Percentiles rank a stretch among this genome's conserved stretches.
These are phyloP conservation scores for Aspergillus nomiae DNA, from an alignment of 2,329 filamentous ascomycete genomes.

Conservation along the genomic window DNA sequence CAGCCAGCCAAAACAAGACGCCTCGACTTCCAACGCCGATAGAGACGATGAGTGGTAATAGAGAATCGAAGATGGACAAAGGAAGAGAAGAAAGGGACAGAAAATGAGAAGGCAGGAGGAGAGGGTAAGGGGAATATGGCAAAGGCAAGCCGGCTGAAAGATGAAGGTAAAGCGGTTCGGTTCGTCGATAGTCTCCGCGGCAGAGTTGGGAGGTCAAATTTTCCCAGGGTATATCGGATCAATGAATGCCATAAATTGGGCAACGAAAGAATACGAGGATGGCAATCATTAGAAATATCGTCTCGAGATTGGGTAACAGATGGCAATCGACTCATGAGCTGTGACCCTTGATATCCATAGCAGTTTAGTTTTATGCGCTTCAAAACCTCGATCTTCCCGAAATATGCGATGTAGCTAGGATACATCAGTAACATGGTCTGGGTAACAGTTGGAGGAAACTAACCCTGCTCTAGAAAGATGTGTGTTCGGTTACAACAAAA, in stretches of 20 bases:
- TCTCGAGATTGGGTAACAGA: conserved; percentile 4
- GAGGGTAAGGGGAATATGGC: background rate
- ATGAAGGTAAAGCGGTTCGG: conserved; percentile 9
- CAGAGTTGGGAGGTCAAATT: conserved; percentile 6
- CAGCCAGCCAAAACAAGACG: conserved; percentile 40
- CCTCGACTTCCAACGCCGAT: conserved; percentile 43
- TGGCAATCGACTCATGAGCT: conserved; percentile 3
- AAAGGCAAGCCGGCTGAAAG: conserved; percentile 11
- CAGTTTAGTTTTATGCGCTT: conserved; percentile 4
- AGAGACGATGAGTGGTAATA: conserved; percentile 35
- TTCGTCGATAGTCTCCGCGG: conserved; percentile 9
- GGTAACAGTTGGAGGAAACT: conserved; percentile 2
- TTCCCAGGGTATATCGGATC: conserved; percentile 11
- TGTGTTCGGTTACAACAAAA: conserved; percentile 60
- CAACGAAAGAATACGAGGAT: conserved; percentile 5
- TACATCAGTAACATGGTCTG: conserved; percentile 5
- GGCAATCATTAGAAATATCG: conserved; percentile 7
- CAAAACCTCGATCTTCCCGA: conserved; percentile 6
- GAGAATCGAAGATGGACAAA: conserved; percentile 25
- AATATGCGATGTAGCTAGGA: conserved; percentile 7
- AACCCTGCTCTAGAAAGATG: conserved; percentile 13
- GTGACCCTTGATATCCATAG: conserved; percentile 2
- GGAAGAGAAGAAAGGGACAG: conserved; percentile 17
- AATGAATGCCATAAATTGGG: conserved; percentile 9
- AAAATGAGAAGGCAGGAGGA: conserved; percentile 7